Evolutionary conservation across 805 yeast species (phyloP).

Genomic region (Starmerella potacharoeniae): DNA sequence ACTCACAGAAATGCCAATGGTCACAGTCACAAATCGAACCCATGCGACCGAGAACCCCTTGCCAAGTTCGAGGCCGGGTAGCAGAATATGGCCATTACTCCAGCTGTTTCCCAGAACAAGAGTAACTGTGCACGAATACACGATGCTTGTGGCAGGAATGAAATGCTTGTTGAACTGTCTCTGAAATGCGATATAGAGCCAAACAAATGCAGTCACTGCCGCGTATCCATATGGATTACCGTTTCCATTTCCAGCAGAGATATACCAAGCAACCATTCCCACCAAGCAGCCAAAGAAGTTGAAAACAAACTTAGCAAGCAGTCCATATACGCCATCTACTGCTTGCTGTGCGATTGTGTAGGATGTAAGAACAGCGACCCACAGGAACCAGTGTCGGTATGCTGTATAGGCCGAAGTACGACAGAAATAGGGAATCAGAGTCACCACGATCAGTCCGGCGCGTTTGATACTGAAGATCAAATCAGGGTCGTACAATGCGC

Average conservation of each 20-base stretch:
- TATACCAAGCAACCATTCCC: conserved; percentile 31
- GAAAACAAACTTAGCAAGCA: conserved; percentile 23
- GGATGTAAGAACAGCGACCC: conserved; percentile 28
- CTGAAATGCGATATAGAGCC: conserved; percentile 24
- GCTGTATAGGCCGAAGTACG: conserved; percentile 22
- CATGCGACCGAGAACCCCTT: conserved; percentile 28
- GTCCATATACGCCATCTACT: conserved; percentile 28
- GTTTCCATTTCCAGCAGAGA: conserved; percentile 26
- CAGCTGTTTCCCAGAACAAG: conserved; percentile 29
- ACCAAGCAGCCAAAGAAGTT: conserved; percentile 27
- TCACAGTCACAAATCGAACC: conserved; percentile 28
- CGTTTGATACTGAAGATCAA: conserved; percentile 23
- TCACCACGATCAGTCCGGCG: conserved; percentile 20
- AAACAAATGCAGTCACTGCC: conserved; percentile 24
- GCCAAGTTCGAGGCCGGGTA: conserved; percentile 19
- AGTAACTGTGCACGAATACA: conserved; percentile 24
- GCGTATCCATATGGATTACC: conserved; percentile 30
- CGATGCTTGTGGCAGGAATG: conserved; percentile 26
- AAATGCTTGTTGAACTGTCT: conserved; percentile 26
- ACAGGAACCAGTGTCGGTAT: conserved; percentile 21
- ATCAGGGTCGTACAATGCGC: conserved; percentile 11
- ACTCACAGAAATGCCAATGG: conserved; percentile 26
- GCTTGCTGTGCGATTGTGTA: conserved; percentile 26
- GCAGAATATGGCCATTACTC: conserved; percentile 20
- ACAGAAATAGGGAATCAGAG: conserved; percentile 24